These are phyloP conservation scores for Carex scoparia DNA, from an alignment of 176 grass and related monocot species.

Conservation along the genomic window DNA sequence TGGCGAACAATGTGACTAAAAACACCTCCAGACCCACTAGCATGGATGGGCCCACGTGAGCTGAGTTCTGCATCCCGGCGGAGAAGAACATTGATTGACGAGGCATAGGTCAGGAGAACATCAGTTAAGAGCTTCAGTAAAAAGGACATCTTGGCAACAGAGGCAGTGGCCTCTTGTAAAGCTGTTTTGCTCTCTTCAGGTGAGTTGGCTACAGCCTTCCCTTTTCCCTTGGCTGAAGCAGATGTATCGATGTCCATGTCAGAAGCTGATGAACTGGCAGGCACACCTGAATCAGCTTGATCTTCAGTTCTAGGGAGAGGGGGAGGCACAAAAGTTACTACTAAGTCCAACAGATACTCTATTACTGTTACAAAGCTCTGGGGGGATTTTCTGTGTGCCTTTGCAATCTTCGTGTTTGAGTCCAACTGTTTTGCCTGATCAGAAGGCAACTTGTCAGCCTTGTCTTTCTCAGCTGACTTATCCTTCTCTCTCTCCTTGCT, in stretches of 20 bases:
- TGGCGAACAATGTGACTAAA: slow-evolving; percentile 80
- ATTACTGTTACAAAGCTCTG: slow-evolving; percentile 86
- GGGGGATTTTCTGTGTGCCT: slow-evolving; percentile 79
- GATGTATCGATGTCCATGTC: slow-evolving; percentile 88
- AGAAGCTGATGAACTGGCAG: slow-evolving; percentile 33
- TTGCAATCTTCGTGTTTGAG: slow-evolving; percentile 45
- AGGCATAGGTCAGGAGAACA: slow-evolving; percentile 85
- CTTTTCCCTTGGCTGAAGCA: slow-evolving; percentile 82
- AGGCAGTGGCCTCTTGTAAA: slow-evolving; percentile 64
- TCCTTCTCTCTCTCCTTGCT: slow-evolving; percentile 86
- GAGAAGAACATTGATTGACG: slow-evolving; percentile 87
- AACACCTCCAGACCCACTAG: slow-evolving; percentile 44
- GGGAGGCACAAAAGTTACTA: slow-evolving; percentile 60
- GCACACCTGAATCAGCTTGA: slow-evolving; percentile 34
- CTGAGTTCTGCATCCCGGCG: slow-evolving; percentile 71
- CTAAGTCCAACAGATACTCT: slow-evolving; percentile 74
- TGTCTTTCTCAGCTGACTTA: slow-evolving; percentile 45
- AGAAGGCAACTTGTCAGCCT: slow-evolving; percentile 32
- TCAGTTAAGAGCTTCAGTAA: slow-evolving; percentile 86
- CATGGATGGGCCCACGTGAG: slow-evolving; percentile 32
- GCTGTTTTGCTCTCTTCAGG: slow-evolving; percentile 60
- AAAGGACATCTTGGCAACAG: slow-evolving; percentile 78
- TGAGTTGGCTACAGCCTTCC: slow-evolving; percentile 43
- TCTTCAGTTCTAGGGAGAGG: slow-evolving; percentile 47
- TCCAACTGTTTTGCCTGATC: slow-evolving; percentile 62